Evolutionary conservation across 2,329 filamentous ascomycete genomes (phyloP).

Genomic region (Phoma sp.): DNA sequence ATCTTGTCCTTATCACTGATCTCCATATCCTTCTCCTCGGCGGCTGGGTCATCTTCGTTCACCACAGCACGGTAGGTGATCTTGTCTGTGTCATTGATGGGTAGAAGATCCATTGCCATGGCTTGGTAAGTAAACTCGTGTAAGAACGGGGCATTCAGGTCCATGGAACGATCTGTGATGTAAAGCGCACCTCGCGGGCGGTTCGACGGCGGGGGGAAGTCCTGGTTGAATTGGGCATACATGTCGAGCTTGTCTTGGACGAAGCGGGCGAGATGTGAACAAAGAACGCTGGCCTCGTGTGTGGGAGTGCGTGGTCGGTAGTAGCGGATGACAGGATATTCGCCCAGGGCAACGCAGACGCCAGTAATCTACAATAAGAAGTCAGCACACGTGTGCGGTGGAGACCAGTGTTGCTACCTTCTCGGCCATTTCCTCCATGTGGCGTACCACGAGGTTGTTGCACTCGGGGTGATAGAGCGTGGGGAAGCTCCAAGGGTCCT

Average conservation of each 20-base stretch:
- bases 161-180: constrained; percentile 92
- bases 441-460: constrained; percentile 79
- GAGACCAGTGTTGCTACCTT: constrained; percentile 65
- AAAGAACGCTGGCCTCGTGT: constrained; percentile 88
- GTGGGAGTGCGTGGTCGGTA: constrained; percentile 76
- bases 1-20: constrained; percentile 89
- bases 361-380: constrained; percentile 69
- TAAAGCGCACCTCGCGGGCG: constrained; percentile 82
- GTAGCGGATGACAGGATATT: constrained; percentile 92
- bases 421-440: constrained; percentile 85
- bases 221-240: constrained; percentile 81
- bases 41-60: constrained; percentile 73
- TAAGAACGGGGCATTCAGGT: constrained; percentile 82
- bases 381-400: constrained; percentile 4
- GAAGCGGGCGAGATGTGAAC: constrained; percentile 85
- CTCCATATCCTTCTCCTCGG: constrained; percentile 88
- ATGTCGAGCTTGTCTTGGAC: constrained; percentile 90
- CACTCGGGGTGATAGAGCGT: constrained; percentile 89
- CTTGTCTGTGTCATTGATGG: constrained; percentile 87
- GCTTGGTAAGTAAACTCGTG: constrained; percentile 99
- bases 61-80: constrained; percentile 81
- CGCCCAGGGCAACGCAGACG: constrained; percentile 88
- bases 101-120: constrained; percentile 93
- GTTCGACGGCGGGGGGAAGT: constrained; percentile 80
- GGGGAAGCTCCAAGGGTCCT: constrained; percentile 95